phyloP scores from a whole-genome alignment of 768 basidiomycete genomes.

The Epithele typhae region DNA sequence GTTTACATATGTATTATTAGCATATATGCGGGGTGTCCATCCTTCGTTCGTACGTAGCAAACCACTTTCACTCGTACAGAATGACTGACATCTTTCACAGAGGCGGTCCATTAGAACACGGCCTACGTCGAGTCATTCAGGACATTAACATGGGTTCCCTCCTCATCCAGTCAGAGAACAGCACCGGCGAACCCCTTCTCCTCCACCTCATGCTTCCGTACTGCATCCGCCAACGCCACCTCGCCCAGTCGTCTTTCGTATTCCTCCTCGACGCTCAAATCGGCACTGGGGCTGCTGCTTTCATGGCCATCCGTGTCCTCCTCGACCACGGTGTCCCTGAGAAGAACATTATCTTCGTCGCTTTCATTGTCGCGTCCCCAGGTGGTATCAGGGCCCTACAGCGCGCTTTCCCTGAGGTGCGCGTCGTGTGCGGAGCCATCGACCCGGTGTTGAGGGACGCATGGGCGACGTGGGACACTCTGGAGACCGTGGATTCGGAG shows the following conservation, averaged over 20 bases:
- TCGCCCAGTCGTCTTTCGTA: slow-evolving; percentile 71
- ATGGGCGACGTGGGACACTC: slow-evolving; percentile 39
- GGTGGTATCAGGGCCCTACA: slow-evolving; percentile 78
- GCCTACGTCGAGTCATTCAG: slow-evolving; percentile 82
- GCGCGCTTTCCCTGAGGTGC: slow-evolving; percentile 80
- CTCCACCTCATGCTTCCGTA: slow-evolving; percentile 78
- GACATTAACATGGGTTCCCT: slow-evolving; percentile 86
- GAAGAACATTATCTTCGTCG: slow-evolving; percentile 83
- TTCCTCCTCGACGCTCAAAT: slow-evolving; percentile 91
- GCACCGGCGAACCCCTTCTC: slow-evolving; percentile 83
- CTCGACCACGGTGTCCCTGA: slow-evolving; percentile 89
- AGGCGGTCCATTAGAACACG: slow-evolving; percentile 87
- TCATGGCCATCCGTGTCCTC: slow-evolving; percentile 93
- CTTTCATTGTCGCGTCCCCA: slow-evolving; percentile 80
- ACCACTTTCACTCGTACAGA: neutral
- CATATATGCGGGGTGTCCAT: slow-evolving; percentile 86
- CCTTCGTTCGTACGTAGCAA: slow-evolving; percentile 66
- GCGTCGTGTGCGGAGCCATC: slow-evolving; percentile 79
- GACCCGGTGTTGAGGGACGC: slow-evolving; percentile 75
- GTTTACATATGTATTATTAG: slow-evolving; percentile 34
- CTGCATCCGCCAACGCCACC: slow-evolving; percentile 59
- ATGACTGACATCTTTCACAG: slow-evolving; percentile 32
- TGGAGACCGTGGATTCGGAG: slow-evolving; percentile 11
- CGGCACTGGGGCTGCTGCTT: slow-evolving; percentile 86
- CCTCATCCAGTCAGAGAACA: slow-evolving; percentile 83